Percentiles rank a stretch among this genome's conserved stretches.
These are phyloP conservation scores for Fusarium temperatum DNA, from an alignment of 2,329 filamentous ascomycete genomes.

Conservation along the genomic window DNA sequence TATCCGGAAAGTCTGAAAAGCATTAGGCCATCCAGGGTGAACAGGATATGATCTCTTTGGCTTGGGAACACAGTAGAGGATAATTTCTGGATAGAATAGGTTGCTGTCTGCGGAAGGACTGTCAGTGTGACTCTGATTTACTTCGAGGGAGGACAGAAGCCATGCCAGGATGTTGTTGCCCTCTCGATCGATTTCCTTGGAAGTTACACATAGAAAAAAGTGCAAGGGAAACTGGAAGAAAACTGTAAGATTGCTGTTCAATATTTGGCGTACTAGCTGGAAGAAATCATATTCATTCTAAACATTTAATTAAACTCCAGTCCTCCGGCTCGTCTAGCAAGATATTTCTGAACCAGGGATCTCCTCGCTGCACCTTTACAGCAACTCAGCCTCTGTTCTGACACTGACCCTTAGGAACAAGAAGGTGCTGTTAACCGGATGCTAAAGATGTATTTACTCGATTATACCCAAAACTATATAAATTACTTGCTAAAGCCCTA, in stretches of 20 bases:
- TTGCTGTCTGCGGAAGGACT: not conserved
- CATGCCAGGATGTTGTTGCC: too few relatives aligned
- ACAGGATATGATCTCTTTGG: not conserved
- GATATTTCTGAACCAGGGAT: too few relatives aligned
- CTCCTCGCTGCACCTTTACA: too few relatives aligned
- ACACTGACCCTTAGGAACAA: too few relatives aligned
- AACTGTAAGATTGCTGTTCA: not conserved
- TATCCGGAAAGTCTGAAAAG: not conserved
- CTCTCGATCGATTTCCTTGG: not conserved
- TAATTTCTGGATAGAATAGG: not conserved
- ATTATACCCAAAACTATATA: too few relatives aligned
- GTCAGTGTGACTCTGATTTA: not conserved
- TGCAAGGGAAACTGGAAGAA: too few relatives aligned
- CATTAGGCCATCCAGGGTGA: not conserved
- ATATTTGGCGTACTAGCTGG: not conserved
- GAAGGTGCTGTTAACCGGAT: too few relatives aligned
- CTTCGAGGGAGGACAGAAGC: not conserved
- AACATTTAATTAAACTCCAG: fast-evolving
- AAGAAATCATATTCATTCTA: not conserved
- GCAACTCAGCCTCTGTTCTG: too few relatives aligned
- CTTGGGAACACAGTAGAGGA: not conserved
- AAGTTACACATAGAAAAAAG: too few relatives aligned
- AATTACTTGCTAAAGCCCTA: too few relatives aligned
- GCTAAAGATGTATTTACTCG: too few relatives aligned
- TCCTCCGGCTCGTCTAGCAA: too few relatives aligned